Conservation (phyloP, 495 filamentous ascomycete genomes). For the Neurospora tetrasperma region DNA sequence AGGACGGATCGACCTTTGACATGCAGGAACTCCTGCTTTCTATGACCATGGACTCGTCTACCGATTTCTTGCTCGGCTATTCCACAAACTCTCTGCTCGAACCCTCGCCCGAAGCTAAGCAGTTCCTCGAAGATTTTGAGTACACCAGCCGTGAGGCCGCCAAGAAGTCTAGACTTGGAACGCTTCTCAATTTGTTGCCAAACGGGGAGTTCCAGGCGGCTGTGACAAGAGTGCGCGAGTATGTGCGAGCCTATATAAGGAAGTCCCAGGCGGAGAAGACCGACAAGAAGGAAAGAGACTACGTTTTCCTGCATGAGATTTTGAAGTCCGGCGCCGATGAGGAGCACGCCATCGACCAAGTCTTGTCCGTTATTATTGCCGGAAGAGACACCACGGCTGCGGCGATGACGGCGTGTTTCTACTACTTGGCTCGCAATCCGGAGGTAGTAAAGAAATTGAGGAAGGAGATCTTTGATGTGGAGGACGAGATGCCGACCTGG, state of each 20-base stretch:
- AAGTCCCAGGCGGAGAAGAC: conserved; percentile 16
- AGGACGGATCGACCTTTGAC: conserved; percentile 40
- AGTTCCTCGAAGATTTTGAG: conserved; percentile 33
- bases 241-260: conserved; percentile 31
- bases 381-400: conserved; percentile 54
- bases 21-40: conserved; percentile 50
- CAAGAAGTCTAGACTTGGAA: conserved; percentile 41
- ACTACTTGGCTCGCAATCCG: conserved; percentile 46
- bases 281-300: conserved; percentile 20
- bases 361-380: conserved; percentile 44
- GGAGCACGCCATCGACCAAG: conserved; percentile 31
- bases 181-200: conserved; percentile 39
- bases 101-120: conserved; percentile 21
- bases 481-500: conserved; percentile 27
- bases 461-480: conserved; percentile 32
- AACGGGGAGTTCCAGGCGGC: conserved; percentile 37
- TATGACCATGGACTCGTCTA: conserved; percentile 56
- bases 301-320: conserved; percentile 44
- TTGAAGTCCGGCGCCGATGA: conserved; percentile 26
- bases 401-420: conserved; percentile 50
- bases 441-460: conserved; percentile 39
- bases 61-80: conserved; percentile 46
- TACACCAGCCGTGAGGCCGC: conserved; percentile 26
- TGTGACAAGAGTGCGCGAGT: conserved; percentile 31
- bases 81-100: conserved; percentile 26